A percentile compares a stretch with the other conserved stretches of the same genome.
These are phyloP conservation scores for Potentilla sterilis DNA, from an alignment of 306 rosid genomes.

Conservation along the genomic window DNA sequence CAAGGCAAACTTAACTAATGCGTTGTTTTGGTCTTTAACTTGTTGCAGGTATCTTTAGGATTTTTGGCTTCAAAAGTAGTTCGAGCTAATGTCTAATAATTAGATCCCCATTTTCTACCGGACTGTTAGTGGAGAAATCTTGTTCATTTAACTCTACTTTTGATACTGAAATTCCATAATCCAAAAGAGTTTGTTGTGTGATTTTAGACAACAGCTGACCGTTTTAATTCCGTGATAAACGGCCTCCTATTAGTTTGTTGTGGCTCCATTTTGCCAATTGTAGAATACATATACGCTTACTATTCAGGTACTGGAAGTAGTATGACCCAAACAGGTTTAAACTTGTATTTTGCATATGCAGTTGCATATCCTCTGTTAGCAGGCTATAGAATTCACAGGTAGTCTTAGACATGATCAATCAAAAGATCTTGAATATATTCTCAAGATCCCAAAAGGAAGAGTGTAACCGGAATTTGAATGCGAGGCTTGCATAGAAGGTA, in stretches of 20 bases:
- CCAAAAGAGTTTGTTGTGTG: background rate
- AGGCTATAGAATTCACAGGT: background rate
- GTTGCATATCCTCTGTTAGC: background rate
- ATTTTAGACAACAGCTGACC: too few species aligned
- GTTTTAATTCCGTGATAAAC: too few species aligned
- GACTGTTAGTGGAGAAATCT: background rate
- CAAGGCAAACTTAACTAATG: background rate
- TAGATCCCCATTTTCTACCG: background rate
- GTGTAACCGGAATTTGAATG: background rate
- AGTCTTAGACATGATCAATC: background rate
- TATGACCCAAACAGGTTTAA: too few species aligned
- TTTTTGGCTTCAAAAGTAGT: constrained; percentile 79
- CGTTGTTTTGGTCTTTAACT: constrained; percentile 9
- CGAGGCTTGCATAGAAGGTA: background rate
- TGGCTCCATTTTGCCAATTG: background rate
- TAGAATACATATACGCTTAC: background rate
- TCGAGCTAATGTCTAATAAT: constrained; percentile 36
- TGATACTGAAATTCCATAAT: background rate
- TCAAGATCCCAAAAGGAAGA: background rate
- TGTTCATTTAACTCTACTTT: background rate
- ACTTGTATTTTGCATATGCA: too few species aligned
- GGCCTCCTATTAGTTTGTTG: background rate
- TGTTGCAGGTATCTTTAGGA: constrained; percentile 79
- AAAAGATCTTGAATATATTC: background rate
- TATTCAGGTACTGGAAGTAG: background rate